These are phyloP conservation scores for Phytophthora ohioensis DNA, from an alignment of 352 stramenopile genomes.

Conservation along the genomic window DNA sequence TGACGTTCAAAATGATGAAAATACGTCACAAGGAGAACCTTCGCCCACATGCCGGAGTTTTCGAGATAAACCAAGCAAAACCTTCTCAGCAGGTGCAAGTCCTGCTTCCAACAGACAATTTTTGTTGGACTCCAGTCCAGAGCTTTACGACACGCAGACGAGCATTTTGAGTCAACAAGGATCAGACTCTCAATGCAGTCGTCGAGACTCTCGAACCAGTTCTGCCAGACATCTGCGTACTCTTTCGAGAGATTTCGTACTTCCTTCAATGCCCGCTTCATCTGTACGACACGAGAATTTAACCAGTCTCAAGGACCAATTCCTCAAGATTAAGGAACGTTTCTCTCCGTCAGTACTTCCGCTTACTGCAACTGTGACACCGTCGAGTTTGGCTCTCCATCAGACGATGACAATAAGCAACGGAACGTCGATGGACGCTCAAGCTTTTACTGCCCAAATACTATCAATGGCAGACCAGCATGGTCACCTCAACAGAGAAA, in stretches of 20 bases:
- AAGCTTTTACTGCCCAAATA: conserved; percentile 1
- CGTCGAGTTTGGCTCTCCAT: conserved; percentile 14
- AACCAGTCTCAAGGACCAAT: conserved; percentile 82
- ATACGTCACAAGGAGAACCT: conserved; percentile 28
- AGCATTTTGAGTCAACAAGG: conserved; percentile 16
- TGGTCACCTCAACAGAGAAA: not conserved
- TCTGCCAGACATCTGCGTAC: conserved; percentile 42
- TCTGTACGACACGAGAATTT: conserved; percentile 67
- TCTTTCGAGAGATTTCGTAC: conserved; percentile 67
- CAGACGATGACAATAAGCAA: conserved; percentile 7
- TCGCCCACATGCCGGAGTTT: conserved; percentile 40
- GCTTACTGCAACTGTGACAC: conserved; percentile 27
- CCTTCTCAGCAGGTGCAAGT: conserved; percentile 4
- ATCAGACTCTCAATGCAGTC: conserved; percentile 37
- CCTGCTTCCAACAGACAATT: conserved; percentile 12
- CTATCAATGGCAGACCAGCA: not conserved
- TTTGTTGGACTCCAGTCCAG: conserved; percentile 15
- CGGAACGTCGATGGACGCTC: not conserved
- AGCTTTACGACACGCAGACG: conserved; percentile 13
- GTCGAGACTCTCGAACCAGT: conserved; percentile 25
- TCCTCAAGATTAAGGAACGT: conserved; percentile 82
- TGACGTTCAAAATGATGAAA: conserved; percentile 32
- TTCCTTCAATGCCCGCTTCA: conserved; percentile 51
- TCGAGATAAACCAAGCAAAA: conserved; percentile 34
- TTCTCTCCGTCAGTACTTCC: conserved; percentile 60